Percentiles rank a stretch among this genome's conserved stretches.
Conservation (phyloP, 208 protist species). For the Acanthamoeba lenticulata region DNA sequence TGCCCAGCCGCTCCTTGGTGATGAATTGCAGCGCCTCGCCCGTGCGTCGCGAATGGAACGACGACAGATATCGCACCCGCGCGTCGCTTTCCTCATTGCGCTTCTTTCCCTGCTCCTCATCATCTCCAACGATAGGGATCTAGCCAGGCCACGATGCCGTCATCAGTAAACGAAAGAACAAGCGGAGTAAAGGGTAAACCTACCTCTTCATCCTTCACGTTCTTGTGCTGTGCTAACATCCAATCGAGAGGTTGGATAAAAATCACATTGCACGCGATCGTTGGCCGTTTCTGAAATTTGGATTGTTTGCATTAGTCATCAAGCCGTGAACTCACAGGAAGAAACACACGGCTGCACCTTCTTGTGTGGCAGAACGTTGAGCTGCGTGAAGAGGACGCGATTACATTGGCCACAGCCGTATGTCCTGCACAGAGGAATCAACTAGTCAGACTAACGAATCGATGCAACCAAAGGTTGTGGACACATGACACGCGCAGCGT, state of each 20-base stretch:
- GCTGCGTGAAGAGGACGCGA: background rate
- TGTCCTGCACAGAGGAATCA: background rate
- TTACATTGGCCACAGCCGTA: background rate
- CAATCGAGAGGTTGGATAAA: background rate
- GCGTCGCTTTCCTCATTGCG: background rate
- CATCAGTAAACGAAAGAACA: no score
- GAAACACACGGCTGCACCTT: background rate
- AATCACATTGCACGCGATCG: background rate
- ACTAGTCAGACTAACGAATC: background rate
- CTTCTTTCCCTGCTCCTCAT: background rate
- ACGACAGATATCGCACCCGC: background rate
- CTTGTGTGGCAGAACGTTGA: background rate
- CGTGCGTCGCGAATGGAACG: background rate
- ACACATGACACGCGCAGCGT: no score
- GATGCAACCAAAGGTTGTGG: background rate
- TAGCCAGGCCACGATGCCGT: background rate
- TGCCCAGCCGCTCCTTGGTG: background rate
- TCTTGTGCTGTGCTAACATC: conserved; percentile 2
- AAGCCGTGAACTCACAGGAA: background rate
- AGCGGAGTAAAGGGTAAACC: background rate
- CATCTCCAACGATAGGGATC: background rate
- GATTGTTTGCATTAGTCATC: background rate
- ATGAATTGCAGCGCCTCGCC: background rate
- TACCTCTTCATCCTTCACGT: background rate
- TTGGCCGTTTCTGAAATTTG: background rate